These are phyloP conservation scores for Phytophthora megakarya DNA, from an alignment of 352 stramenopile genomes.

Conservation along the genomic window DNA sequence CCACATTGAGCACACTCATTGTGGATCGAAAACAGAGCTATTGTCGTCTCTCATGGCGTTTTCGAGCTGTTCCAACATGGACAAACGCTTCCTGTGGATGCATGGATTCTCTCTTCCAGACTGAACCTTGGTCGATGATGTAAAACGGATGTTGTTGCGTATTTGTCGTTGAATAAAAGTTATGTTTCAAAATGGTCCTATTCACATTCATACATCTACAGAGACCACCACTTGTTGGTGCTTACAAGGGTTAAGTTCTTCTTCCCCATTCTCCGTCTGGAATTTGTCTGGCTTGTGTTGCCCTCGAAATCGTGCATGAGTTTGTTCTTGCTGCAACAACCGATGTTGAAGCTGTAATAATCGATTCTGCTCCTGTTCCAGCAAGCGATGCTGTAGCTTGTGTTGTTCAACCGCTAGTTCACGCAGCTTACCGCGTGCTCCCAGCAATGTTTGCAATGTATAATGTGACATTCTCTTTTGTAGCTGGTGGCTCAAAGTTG, in stretches of 20 bases:
- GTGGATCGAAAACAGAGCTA: not conserved
- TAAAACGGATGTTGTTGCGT: too few species aligned
- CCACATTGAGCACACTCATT: not conserved
- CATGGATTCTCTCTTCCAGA: too few species aligned
- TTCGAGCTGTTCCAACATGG: too few species aligned
- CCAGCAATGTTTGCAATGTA: conserved; percentile 69
- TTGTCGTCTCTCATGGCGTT: too few species aligned
- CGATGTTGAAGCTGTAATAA: too few species aligned
- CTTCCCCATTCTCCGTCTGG: not conserved
- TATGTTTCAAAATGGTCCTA: not conserved
- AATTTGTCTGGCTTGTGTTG: not conserved
- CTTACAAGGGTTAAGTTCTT: not conserved
- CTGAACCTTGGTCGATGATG: too few species aligned
- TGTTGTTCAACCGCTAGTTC: conserved; percentile 49
- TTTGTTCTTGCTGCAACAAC: not conserved
- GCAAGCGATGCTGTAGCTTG: conserved; percentile 33
- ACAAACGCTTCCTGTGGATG: too few species aligned
- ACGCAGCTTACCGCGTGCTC: conserved; percentile 64
- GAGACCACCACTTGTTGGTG: conserved; percentile 3
- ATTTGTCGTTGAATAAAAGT: not conserved
- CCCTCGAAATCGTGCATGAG: not conserved
- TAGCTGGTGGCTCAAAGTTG: conserved; percentile 69
- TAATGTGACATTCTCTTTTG: conserved; percentile 81
- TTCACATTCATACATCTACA: conserved; percentile 9
- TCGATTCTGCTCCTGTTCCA: conserved; percentile 12